Conservation (phyloP, 495 filamentous ascomycete species). For the Penicillium odoratum region DNA sequence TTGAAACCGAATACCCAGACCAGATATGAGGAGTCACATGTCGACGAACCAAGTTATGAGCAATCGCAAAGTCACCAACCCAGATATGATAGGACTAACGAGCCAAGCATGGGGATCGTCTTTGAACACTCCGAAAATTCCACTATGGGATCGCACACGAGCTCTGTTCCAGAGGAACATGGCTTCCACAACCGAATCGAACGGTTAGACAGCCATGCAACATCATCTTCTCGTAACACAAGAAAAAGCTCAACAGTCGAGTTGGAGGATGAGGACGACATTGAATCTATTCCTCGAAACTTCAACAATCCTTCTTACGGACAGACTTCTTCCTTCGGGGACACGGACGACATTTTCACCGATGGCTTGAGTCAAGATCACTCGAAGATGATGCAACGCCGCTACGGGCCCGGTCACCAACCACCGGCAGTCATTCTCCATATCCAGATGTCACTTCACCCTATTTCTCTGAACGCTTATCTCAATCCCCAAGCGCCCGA, state of each 20-base stretch:
- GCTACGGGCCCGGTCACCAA: slow-evolving; percentile 26
- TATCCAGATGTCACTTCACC: slow-evolving; percentile 57
- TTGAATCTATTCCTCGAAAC: slow-evolving; percentile 44
- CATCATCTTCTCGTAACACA: slow-evolving; percentile 30
- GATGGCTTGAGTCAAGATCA: slow-evolving; percentile 47
- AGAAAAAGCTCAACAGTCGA: slow-evolving; percentile 34
- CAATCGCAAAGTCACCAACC: not conserved
- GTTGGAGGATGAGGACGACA: slow-evolving; percentile 38
- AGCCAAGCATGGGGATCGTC: slow-evolving; percentile 43
- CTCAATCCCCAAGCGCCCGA: slow-evolving; percentile 34
- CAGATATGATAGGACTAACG: not conserved
- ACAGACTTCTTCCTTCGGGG: slow-evolving; percentile 35
- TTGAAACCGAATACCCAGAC: slow-evolving; percentile 20
- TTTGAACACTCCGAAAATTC: slow-evolving; percentile 38
- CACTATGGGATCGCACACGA: slow-evolving; percentile 11
- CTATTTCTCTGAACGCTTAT: slow-evolving; percentile 48
- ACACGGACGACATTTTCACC: slow-evolving; percentile 51
- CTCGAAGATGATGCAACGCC: slow-evolving; percentile 37
- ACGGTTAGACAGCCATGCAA: slow-evolving; percentile 27
- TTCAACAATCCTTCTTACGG: slow-evolving; percentile 32
- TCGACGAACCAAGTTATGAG: slow-evolving; percentile 4
- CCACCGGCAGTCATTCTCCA: slow-evolving; percentile 48
- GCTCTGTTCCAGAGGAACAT: slow-evolving; percentile 28
- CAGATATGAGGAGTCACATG: slow-evolving; percentile 21
- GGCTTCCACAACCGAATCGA: slow-evolving; percentile 19